Evolutionary conservation across 2,329 filamentous ascomycete species (phyloP).

Genomic region (Sphaerulina populicola): DNA sequence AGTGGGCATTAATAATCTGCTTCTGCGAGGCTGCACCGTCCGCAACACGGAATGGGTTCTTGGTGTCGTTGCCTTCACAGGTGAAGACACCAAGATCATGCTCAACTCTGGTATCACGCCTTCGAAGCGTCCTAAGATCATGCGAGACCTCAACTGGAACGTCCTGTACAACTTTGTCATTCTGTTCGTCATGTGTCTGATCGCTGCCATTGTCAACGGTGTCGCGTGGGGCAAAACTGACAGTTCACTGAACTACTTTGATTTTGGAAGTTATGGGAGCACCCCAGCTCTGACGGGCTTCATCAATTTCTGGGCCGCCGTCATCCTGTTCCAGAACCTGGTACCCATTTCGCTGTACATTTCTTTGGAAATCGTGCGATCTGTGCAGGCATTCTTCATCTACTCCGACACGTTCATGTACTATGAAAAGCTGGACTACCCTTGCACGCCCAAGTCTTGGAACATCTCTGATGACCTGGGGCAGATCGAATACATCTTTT

Average conservation of each 20-base stretch:
- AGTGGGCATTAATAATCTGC: constrained; percentile 87
- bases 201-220: constrained; percentile 78
- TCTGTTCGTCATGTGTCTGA: constrained; percentile 78
- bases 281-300: constrained; percentile 73
- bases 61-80: constrained; percentile 87
- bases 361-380: constrained; percentile 88
- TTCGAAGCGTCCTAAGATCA: constrained; percentile 83
- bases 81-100: constrained; percentile 98
- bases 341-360: constrained; percentile 97
- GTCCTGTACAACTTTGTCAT: constrained; percentile 94
- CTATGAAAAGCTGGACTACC: constrained; percentile 86
- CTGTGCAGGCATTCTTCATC: constrained; percentile 90
- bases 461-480: constrained; percentile 97
- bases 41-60: constrained; percentile 95
- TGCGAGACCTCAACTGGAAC: constrained; percentile 91
- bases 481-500: constrained; percentile 98
- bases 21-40: constrained; percentile 85
- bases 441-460: constrained; percentile 95
- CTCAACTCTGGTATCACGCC: constrained; percentile 94
- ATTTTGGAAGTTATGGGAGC: constrained; percentile 64
- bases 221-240: constrained; percentile 67
- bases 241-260: constrained; percentile 71
- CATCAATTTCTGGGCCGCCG: constrained; percentile 90
- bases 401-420: constrained; percentile 97
- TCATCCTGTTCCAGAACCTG: constrained; percentile 97